phyloP scores from a whole-genome alignment of 1,139 yeast genomes.

The Magnusiomyces paraingens region DNA sequence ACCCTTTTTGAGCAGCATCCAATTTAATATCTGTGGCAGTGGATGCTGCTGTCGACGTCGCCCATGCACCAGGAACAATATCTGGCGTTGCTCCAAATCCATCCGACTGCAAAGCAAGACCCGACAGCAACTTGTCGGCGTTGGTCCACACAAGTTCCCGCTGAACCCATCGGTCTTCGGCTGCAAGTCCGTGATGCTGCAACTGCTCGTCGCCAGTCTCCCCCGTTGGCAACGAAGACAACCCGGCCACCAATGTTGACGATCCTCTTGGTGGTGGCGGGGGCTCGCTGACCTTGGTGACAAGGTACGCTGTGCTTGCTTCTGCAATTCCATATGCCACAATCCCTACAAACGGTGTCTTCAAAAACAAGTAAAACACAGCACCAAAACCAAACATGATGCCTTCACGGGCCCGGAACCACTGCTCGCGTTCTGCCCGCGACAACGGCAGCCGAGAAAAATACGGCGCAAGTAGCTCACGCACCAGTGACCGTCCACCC shows the following conservation, averaged over 20 bases:
- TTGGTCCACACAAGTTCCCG: slow-evolving; percentile 8
- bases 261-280: slow-evolving; percentile 36
- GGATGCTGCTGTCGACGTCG: not conserved
- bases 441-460: slow-evolving; percentile 44
- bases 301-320: slow-evolving; percentile 47
- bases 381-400: slow-evolving; percentile 53
- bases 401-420: slow-evolving; percentile 54
- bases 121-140: slow-evolving; percentile 7
- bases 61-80: slow-evolving; percentile 13
- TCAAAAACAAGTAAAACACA: slow-evolving; percentile 42
- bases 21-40: not conserved
- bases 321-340: slow-evolving; percentile 52
- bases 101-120: slow-evolving; percentile 12
- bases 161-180: slow-evolving; percentile 6
- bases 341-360: slow-evolving; percentile 44
- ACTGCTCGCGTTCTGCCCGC: slow-evolving; percentile 41
- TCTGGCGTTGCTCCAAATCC: slow-evolving; percentile 11
- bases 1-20: not conserved
- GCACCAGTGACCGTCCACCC: slow-evolving; percentile 42
- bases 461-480: slow-evolving; percentile 48
- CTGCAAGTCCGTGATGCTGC: too few species aligned
- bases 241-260: not conserved
- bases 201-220: too few species aligned
- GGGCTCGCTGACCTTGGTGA: slow-evolving; percentile 49
- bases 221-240: not conserved